phyloP scores from a whole-genome alignment of 2,329 filamentous ascomycete genomes.

The Beauveria asiatica region DNA sequence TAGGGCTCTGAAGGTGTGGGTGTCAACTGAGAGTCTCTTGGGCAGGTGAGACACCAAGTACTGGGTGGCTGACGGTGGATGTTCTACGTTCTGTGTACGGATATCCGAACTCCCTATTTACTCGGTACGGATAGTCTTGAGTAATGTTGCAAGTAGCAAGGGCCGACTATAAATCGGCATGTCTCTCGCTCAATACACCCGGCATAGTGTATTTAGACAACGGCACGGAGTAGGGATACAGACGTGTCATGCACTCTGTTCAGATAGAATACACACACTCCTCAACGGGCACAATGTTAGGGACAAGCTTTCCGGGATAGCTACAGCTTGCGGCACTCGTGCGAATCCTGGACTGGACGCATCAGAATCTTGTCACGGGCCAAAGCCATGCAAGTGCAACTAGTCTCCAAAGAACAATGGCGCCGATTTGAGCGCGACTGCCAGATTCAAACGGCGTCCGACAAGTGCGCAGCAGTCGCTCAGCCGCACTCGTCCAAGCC shows the following conservation, averaged over 20 bases:
- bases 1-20: background rate
- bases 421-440: too few relatives aligned
- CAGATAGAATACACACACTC: background rate
- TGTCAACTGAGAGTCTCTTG: background rate
- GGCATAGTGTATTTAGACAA: background rate
- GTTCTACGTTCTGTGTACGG: too few relatives aligned
- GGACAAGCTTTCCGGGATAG: background rate
- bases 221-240: background rate
- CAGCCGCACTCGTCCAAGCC: too few relatives aligned
- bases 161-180: too few relatives aligned
- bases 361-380: background rate
- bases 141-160: too few relatives aligned
- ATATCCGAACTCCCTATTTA: too few relatives aligned
- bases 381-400: background rate
- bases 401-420: background rate
- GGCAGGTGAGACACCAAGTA: too few relatives aligned
- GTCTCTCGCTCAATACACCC: too few relatives aligned
- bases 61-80: too few relatives aligned
- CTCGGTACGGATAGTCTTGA: too few relatives aligned
- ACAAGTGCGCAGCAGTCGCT: too few relatives aligned
- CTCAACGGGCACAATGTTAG: background rate
- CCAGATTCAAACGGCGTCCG: too few relatives aligned
- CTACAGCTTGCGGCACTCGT: background rate
- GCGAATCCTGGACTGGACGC: background rate
- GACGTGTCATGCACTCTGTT: background rate